These are phyloP conservation scores for Arthrocladium fulminans DNA, from an alignment of 2,329 filamentous ascomycete genomes.

Conservation along the genomic window DNA sequence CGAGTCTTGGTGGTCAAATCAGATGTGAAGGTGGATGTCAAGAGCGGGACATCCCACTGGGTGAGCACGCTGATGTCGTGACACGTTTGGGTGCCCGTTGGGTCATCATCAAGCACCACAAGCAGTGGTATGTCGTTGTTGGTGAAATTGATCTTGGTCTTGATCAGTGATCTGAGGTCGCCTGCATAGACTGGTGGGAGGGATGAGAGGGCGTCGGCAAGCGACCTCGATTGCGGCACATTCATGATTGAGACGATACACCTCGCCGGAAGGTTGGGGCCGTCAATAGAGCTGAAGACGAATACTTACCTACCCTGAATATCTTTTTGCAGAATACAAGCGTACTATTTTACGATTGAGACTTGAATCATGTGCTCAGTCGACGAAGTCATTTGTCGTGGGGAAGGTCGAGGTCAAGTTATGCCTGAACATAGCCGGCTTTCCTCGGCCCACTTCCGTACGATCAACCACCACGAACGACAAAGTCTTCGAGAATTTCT, in stretches of 20 bases:
- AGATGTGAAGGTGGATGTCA: conserved; percentile 27
- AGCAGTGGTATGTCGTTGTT: conserved; percentile 16
- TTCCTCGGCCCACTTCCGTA: neutral
- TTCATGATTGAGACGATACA: neutral
- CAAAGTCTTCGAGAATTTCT: too few relatives aligned
- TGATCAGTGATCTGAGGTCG: conserved; percentile 4
- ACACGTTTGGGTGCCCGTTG: conserved; percentile 55
- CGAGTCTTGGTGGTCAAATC: conserved; percentile 19
- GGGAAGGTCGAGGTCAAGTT: neutral
- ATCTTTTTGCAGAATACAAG: too few relatives aligned
- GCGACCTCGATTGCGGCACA: neutral
- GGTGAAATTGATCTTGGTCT: conserved; percentile 5
- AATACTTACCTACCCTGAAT: too few relatives aligned
- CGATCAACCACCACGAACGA: neutral
- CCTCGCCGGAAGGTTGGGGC: too few relatives aligned
- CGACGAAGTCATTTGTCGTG: neutral
- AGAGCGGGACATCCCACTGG: conserved; percentile 44
- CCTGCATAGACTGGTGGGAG: neutral
- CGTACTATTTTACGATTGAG: too few relatives aligned
- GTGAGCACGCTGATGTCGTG: conserved; percentile 49
- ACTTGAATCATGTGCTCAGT: too few relatives aligned
- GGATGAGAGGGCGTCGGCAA: neutral
- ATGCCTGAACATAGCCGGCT: neutral
- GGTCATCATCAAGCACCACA: conserved; percentile 44
- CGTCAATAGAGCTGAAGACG: too few relatives aligned